Evolutionary conservation across 257 asterid species (phyloP), one percentile per base, ranked within the genome.

Genomic region (Capsicum baccatum): DNA sequence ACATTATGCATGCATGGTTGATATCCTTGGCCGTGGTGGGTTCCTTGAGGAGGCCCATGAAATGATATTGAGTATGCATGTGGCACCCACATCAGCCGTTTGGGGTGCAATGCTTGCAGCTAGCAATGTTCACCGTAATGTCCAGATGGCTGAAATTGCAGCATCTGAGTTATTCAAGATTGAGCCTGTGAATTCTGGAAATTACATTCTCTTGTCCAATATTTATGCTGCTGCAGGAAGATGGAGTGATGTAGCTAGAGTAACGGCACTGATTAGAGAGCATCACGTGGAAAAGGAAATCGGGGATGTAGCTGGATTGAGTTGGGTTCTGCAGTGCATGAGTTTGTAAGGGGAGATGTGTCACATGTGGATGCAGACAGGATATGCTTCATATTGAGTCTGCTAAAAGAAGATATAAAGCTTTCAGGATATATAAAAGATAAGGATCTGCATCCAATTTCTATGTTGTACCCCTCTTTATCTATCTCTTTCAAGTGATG

Each of bases 91-190:
- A 8, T 39, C 82, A 33, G 63, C 83, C 16, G 19, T 62, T 56
- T 86, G 85, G 67, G 81, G 79, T 83, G 56, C 86, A 79, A 83
- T 86, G 67, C 78, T 79, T 59, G 57, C 73, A 44, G 79, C 68
- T 47, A 83, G 78, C 58, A 79, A 48, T 33, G 62, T 83, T 83
- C 83, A 84, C 54, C 26, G 21, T 37, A 84, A 84, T 63, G 79
- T 63, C 71, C 48, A 52, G 83, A 69, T 84, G 83, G 86, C 86
- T 84, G 83, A 78, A 79, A 66, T 79, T 76, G 83, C 86, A 54
- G 83, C 86, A 0, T 35, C 58, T 70, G 71, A 62, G 76, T 59
- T 69, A 71, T 84, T 84, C 57, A 71, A 39, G 79, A 84, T 84
- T 62, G 86, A 84, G 66, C 86, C 85, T 69, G 79, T 79, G 55